Evolutionary conservation across 2,329 filamentous ascomycete genomes (phyloP).

Genomic region (Diaporthe sp.): DNA sequence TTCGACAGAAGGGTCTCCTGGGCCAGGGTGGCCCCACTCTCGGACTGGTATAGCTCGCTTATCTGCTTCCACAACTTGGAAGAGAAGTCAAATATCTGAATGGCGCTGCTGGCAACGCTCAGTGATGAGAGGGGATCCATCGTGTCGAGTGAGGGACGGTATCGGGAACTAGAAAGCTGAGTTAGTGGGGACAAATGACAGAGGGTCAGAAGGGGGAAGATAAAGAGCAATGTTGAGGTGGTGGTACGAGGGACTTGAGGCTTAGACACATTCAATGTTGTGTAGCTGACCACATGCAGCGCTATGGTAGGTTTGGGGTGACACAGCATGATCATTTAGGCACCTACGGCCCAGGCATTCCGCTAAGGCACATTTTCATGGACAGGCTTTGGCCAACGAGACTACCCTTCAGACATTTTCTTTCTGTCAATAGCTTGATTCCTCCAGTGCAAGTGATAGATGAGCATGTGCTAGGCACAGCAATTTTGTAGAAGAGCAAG

Average conservation of each 20-base stretch:
- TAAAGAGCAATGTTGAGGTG: no score
- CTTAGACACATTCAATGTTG: no score
- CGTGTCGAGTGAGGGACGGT: no score
- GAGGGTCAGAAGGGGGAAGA: not conserved
- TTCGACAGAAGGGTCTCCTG: not conserved
- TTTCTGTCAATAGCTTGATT: not conserved
- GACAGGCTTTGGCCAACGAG: no score
- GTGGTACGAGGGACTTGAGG: no score
- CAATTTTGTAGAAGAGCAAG: no score
- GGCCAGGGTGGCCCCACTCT: not conserved
- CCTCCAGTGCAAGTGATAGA: not conserved
- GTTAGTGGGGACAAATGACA: not conserved
- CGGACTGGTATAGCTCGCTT: not conserved
- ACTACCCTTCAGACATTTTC: not conserved
- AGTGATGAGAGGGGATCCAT: not conserved
- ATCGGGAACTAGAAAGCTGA: not conserved
- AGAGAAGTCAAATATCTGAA: not conserved
- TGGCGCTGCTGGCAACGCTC: not conserved
- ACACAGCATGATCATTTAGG: not conserved
- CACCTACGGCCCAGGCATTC: not conserved
- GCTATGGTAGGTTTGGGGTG: not conserved
- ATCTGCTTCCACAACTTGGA: not conserved
- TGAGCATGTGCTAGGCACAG: not conserved
- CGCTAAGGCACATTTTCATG: not conserved
- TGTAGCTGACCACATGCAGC: not conserved